Evolutionary conservation across 768 basidiomycete species (phyloP).

Genomic region (Hydnomerulius pinastri): DNA sequence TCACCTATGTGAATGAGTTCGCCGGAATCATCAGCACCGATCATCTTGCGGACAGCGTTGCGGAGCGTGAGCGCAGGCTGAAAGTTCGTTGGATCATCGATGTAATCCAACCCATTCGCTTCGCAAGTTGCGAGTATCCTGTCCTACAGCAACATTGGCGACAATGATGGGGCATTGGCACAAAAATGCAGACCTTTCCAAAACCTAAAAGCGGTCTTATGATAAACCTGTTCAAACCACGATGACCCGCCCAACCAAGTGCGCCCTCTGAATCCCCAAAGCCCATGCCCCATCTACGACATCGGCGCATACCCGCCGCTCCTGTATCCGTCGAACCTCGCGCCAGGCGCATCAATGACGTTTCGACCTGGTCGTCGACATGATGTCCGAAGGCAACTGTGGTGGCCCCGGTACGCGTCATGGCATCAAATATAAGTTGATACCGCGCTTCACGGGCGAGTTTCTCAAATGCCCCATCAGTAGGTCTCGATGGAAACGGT

Average conservation of each 20-base stretch:
- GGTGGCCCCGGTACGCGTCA: slow-evolving; percentile 40
- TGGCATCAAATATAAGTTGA: slow-evolving; percentile 46
- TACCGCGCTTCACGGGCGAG: slow-evolving; percentile 63
- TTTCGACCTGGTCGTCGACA: slow-evolving; percentile 83
- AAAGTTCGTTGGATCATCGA: slow-evolving; percentile 71
- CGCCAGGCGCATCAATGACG: slow-evolving; percentile 68
- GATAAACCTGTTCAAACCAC: slow-evolving; percentile 70
- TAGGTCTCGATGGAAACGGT: slow-evolving; percentile 53
- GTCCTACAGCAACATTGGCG: slow-evolving; percentile 46
- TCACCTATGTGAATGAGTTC: slow-evolving; percentile 10
- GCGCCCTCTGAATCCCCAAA: slow-evolving; percentile 25
- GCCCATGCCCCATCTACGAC: slow-evolving; percentile 83
- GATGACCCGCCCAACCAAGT: slow-evolving; percentile 46
- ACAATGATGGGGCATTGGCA: not conserved
- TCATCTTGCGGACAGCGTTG: slow-evolving; percentile 65
- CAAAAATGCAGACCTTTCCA: slow-evolving; percentile 53
- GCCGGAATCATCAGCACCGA: slow-evolving; percentile 18
- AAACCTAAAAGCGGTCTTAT: slow-evolving; percentile 70
- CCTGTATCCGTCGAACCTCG: slow-evolving; percentile 58
- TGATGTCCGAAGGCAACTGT: slow-evolving; percentile 74
- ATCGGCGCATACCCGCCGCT: slow-evolving; percentile 65
- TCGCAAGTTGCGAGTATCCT: slow-evolving; percentile 81
- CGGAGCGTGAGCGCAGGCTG: slow-evolving; percentile 72
- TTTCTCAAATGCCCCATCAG: slow-evolving; percentile 49
- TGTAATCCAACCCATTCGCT: slow-evolving; percentile 57